Base-by-base conservation (phyloP, 2,329 filamentous ascomycete species). In the Thermoascus crustaceus region DNA sequence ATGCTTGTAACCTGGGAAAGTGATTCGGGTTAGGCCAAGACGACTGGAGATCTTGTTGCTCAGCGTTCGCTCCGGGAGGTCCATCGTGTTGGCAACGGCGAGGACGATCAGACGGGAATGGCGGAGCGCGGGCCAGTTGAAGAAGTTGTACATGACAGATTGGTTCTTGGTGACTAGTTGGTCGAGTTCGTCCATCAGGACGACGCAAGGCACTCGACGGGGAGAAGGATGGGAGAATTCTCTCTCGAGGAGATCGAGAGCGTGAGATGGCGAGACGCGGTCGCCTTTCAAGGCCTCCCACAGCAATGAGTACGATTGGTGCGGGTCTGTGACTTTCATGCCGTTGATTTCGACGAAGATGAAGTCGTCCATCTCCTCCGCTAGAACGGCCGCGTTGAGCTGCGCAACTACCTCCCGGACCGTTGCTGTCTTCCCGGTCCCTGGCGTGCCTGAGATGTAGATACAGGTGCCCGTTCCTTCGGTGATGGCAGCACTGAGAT, bases 131-230 rank as follows among this genome's bases (percentile, higher is more conserved):
- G 91, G 91, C 91, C 91, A 98, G 55, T 98, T 98, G 74, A 98
- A 98, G 62, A 98, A 98, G 61, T 98, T 98, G 67, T 98, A 98
- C 91, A 98, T 98, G 63, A 98, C 91, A n/a, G 85, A 89, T 60
- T 98, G 93, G 53, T 94, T 96, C 55, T 89, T 91, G 8, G 91
- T 98, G 4, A 98, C 93, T 5, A 98, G 75, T 63, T 98, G 91
- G 57, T 98, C 91, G 31, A 98, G 73, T 63, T 98, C 91, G 53
- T 98, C 91, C 91, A 98, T 98, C 33, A 98, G 67, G 2, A 98
- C 91, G 9, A 98, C 91, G 55, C 89, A 96, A 1, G 93, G 91
- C 4, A 94, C 86, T 41, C 91, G 76, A 33, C 91, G 77, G 16
- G 91, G 91, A 40, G 82, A 93, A 0, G 93, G 91, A 40, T 88